These are phyloP conservation scores for Aspergillus versicolor DNA, from an alignment of 2,329 filamentous ascomycete species.

Conservation along the genomic window DNA sequence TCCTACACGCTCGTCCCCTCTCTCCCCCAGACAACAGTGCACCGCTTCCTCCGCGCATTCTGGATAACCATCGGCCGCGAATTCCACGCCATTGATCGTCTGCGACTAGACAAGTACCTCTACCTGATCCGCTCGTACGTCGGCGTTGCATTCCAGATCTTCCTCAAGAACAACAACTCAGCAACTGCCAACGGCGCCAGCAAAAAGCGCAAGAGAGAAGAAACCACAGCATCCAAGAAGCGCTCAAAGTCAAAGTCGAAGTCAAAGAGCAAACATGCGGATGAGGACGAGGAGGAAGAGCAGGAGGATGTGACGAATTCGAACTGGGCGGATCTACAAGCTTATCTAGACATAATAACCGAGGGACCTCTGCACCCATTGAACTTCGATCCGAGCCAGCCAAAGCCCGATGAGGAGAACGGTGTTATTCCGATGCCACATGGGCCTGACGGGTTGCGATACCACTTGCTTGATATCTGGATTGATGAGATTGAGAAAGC, in stretches of 20 bases:
- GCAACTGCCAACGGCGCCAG: conserved; percentile 17
- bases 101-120: conserved; percentile 90
- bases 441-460: conserved; percentile 77
- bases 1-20: conserved; percentile 64
- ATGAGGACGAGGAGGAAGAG: conserved; percentile 20
- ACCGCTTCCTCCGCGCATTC: conserved; percentile 61
- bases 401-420: conserved; percentile 25
- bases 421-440: conserved; percentile 45
- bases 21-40: conserved; percentile 51
- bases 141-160: conserved; percentile 61
- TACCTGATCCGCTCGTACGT: conserved; percentile 78
- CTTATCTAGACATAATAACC: conserved; percentile 41
- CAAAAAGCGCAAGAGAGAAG: conserved; percentile 33
- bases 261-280: conserved; percentile 26
- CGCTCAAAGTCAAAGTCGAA: conserved; percentile 21
- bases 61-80: conserved; percentile 69
- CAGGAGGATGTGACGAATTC: conserved; percentile 13
- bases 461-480: conserved; percentile 89
- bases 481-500: conserved; percentile 82
- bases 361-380: conserved; percentile 40
- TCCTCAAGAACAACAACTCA: conserved; percentile 28
- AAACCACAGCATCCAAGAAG: conserved; percentile 23
- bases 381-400: conserved; percentile 39
- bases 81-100: conserved; percentile 69
- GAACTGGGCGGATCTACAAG: conserved; percentile 33